Base-by-base conservation (phyloP, 1,139 yeast species). In the Magnusiomyces tetraspermus region DNA sequence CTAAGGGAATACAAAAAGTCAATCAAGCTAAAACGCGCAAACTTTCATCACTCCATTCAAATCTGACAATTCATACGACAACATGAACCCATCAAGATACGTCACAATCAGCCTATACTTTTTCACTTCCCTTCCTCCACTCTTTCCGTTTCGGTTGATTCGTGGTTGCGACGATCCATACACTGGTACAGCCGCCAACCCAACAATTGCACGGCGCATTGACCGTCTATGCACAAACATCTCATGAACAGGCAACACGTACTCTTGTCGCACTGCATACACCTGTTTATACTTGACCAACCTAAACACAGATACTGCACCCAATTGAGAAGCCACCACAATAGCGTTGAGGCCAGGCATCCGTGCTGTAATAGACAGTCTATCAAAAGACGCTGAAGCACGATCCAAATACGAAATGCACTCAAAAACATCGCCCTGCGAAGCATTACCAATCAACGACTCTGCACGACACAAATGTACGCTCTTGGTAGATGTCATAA, bases 261-360 rank as follows among this genome's bases (percentile, higher is more conserved):
- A 75, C 60, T 83, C 90, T 58, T 81, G 85, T 45, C 89, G 67
- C 74, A 83, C 71, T 1, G 80, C 79, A 58, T 69, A 74, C 0
- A 82, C 63, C 0, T 87, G 87, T 30, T 82, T 65, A 61, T 74
- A 74, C 49, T 73, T 71, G 28, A 85, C 80, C 43, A 83, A 62
- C 42, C 90, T 65, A 67, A 82, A 74, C 0, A 83, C 66, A 0
- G 82, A 66, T 4, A 80, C 74, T n/a, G 76, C 63, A 0, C 89
- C 88, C 50, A 76, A 75, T 57, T 82, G 88, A 0, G 83, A 70
- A 0, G 76, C 82, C 0, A 75, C 78, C 3, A 82, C 67, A 22
- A 77, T 69, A 40, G 82, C 76, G 55, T 76, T 76, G 3, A 83
- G 63, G 15, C 49, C 49, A 1, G 44, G 43, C 8, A 37, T 23